A percentile compares a stretch with the other conserved stretches of the same genome.
These are phyloP conservation scores for Tuber umbilicatum DNA, from an alignment of 495 filamentous ascomycete genomes.

Conservation along the genomic window DNA sequence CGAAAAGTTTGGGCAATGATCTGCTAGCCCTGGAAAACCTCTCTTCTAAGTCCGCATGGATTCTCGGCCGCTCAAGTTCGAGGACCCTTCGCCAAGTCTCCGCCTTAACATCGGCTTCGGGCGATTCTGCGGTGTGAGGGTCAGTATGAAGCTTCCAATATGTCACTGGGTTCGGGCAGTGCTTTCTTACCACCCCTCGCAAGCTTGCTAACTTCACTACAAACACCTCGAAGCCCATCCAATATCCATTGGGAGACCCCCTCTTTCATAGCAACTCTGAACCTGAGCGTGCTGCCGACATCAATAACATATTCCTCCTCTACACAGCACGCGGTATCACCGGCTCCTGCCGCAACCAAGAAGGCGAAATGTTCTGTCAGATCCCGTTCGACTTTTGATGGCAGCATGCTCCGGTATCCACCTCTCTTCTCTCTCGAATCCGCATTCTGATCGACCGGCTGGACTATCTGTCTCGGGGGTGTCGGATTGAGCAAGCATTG, in stretches of 20 bases:
- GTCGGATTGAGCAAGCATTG: constrained; percentile 30
- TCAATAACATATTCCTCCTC: constrained; percentile 24
- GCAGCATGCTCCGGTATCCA: constrained; percentile 24
- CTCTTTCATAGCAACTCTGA: constrained; percentile 40
- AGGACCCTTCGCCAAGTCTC: constrained; percentile 36
- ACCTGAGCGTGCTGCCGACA: constrained; percentile 23
- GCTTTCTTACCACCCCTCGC: constrained; percentile 35
- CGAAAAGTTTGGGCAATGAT: constrained; percentile 21
- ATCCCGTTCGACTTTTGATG: constrained; percentile 34
- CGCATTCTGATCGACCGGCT: neutral
- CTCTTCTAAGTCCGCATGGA: constrained; percentile 31
- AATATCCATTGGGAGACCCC: constrained; percentile 33
- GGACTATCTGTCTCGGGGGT: constrained; percentile 3
- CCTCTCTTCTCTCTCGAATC: constrained; percentile 12
- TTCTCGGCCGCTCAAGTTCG: constrained; percentile 29
- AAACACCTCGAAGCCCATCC: constrained; percentile 31
- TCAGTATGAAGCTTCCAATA: constrained; percentile 8
- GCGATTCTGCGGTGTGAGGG: constrained; percentile 10
- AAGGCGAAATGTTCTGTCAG: constrained; percentile 41
- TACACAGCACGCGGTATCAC: constrained; percentile 38
- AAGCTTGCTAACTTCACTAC: constrained; percentile 30
- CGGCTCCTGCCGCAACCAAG: constrained; percentile 33
- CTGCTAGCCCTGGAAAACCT: constrained; percentile 24
- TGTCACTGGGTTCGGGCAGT: constrained; percentile 11
- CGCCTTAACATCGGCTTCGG: constrained; percentile 29